A percentile compares a stretch with the other conserved stretches of the same genome.
Conservation (phyloP, 495 filamentous ascomycete species). For the Pseudevernia furfuracea region DNA sequence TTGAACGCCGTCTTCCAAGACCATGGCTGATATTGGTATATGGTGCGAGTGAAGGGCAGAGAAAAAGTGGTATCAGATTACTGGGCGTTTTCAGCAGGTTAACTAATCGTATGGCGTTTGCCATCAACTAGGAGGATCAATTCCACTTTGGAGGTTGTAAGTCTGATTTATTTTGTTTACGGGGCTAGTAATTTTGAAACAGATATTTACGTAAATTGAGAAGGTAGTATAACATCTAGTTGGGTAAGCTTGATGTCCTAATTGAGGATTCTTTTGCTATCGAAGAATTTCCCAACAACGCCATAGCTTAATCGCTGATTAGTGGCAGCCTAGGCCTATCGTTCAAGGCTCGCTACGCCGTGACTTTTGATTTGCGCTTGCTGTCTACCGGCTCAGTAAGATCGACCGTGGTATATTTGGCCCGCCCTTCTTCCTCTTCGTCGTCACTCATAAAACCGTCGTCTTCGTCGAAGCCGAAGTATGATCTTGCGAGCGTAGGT, state of each 20-base stretch:
- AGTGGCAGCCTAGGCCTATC: background rate
- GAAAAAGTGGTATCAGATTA: background rate
- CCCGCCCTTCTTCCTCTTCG: constrained; percentile 49
- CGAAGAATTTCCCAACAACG: constrained; percentile 4
- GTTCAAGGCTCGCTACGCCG: background rate
- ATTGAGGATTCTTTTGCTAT: background rate
- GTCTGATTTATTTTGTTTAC: background rate
- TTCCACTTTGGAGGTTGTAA: background rate
- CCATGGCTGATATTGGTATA: background rate
- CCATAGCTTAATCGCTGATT: background rate
- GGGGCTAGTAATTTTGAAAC: constrained; percentile 5
- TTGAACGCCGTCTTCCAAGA: background rate
- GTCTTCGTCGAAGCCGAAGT: constrained; percentile 85
- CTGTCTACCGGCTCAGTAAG: background rate
- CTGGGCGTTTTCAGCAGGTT: background rate
- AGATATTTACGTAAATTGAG: too few relatives aligned
- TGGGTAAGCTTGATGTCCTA: too few relatives aligned
- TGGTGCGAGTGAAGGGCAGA: constrained; percentile 2
- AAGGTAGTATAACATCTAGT: too few relatives aligned
- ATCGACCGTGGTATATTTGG: background rate
- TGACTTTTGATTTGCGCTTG: constrained; percentile 6
- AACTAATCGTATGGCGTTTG: background rate
- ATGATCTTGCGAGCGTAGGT: constrained; percentile 40
- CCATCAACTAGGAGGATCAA: background rate
- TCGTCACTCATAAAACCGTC: constrained; percentile 82